Evolutionary conservation across 345 rosid genomes (phyloP).

Genomic region (Noccaea caerulescens): DNA sequence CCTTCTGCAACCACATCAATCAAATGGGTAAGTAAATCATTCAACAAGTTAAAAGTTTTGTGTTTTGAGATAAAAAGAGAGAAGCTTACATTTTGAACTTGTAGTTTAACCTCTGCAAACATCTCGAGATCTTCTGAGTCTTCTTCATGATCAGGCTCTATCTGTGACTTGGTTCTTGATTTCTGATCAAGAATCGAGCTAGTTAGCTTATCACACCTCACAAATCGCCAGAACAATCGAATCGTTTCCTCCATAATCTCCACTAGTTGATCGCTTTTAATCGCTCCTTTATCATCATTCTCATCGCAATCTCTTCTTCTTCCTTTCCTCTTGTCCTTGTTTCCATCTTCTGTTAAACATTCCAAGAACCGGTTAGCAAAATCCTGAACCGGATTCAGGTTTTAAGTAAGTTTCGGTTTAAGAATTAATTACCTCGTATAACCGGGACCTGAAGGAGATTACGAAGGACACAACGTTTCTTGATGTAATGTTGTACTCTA

Average conservation of each 20-base stretch:
- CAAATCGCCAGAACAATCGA: slow-evolving; percentile 80
- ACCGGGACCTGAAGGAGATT: slow-evolving; percentile 92
- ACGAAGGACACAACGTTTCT: slow-evolving; percentile 71
- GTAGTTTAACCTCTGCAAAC: slow-evolving; percentile 51
- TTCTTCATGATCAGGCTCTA: slow-evolving; percentile 62
- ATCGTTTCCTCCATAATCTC: slow-evolving; percentile 94
- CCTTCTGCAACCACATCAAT: slow-evolving; percentile 59
- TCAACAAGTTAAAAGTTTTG: not conserved
- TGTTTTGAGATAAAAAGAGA: slow-evolving; percentile 18
- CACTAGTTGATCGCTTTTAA: slow-evolving; percentile 63
- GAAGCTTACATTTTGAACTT: slow-evolving; percentile 66
- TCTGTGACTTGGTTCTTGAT: slow-evolving; percentile 51
- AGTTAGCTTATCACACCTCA: slow-evolving; percentile 75
- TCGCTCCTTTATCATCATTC: slow-evolving; percentile 43
- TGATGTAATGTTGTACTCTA: slow-evolving; percentile 68
- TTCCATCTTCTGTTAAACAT: slow-evolving; percentile 67
- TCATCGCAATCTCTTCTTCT: slow-evolving; percentile 44
- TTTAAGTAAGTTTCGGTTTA: slow-evolving; percentile 13
- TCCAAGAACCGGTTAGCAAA: slow-evolving; percentile 13
- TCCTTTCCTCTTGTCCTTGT: slow-evolving; percentile 53
- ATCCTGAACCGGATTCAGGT: not conserved
- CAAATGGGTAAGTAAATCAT: not conserved
- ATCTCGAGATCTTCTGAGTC: slow-evolving; percentile 58
- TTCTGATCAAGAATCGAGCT: slow-evolving; percentile 45
- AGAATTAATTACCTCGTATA: slow-evolving; percentile 63